phyloP scores from a whole-genome alignment of 1,284 basidiomycete genomes.

The Erythrobasidium hasegawianum region DNA sequence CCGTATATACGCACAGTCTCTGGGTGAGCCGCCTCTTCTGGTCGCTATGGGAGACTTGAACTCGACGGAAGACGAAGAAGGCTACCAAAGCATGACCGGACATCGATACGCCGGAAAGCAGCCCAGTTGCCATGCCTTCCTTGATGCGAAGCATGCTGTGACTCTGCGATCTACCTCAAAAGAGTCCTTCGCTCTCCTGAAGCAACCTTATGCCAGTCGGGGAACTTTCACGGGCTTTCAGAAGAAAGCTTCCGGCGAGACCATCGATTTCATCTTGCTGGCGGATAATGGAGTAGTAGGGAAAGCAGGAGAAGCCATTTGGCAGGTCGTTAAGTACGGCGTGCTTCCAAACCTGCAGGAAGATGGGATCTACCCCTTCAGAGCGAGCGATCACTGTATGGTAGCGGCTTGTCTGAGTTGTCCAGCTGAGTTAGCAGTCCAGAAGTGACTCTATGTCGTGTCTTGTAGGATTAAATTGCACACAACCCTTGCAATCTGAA shows the following conservation, averaged over 20 bases:
- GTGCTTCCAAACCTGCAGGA: constrained; percentile 41
- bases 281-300: constrained; percentile 33
- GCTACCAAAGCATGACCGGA: constrained; percentile 41
- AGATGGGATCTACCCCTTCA: constrained; percentile 34
- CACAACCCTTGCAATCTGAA: too few relatives aligned
- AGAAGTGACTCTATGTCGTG: too few relatives aligned
- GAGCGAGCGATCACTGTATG: constrained; percentile 38
- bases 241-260: constrained; percentile 20
- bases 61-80: constrained; percentile 39
- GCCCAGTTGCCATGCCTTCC: background rate
- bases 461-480: too few relatives aligned
- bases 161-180: background rate
- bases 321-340: constrained; percentile 39
- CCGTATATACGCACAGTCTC: background rate
- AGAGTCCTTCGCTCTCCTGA: constrained; percentile 6
- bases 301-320: background rate
- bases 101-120: constrained; percentile 24
- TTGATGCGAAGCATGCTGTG: constrained; percentile 3
- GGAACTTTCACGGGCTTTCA: constrained; percentile 44
- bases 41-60: constrained; percentile 44
- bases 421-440: too few relatives aligned
- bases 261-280: constrained; percentile 42
- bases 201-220: constrained; percentile 36
- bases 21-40: constrained; percentile 25
- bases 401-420: constrained; percentile 27